Conservation (phyloP, 2,329 filamentous ascomycete species). For the Chaetomiaceae sp. region DNA sequence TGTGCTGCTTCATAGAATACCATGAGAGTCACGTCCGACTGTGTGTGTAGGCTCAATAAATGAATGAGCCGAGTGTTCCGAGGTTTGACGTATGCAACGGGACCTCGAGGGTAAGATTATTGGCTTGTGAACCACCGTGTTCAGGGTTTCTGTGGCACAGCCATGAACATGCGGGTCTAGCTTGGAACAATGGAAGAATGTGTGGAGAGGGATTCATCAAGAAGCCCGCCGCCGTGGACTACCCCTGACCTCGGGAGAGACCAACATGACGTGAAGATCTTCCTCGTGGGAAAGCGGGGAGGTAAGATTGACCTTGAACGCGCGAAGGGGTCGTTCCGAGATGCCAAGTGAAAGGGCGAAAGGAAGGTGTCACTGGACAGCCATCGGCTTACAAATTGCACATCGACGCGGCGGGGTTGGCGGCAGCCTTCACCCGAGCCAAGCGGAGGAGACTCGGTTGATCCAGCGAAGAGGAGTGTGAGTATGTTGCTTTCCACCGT, state of each 20-base stretch:
- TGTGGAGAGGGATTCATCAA: too few relatives aligned
- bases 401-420: background rate
- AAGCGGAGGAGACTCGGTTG: background rate
- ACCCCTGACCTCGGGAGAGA: too few relatives aligned
- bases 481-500: background rate
- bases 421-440: background rate
- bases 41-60: background rate
- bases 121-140: background rate
- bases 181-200: too few relatives aligned
- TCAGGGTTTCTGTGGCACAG: background rate
- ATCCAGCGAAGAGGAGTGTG: background rate
- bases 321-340: too few relatives aligned
- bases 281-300: too few relatives aligned
- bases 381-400: background rate
- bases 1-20: background rate
- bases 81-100: background rate
- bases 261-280: too few relatives aligned
- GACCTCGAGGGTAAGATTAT: background rate
- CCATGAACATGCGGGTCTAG: background rate
- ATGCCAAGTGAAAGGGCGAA: background rate
- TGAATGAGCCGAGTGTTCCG: background rate
- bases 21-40: background rate
- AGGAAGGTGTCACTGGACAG: background rate
- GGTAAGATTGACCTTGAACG: too few relatives aligned
- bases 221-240: too few relatives aligned